Percentiles rank a stretch among this genome's conserved stretches.
phyloP scores from a whole-genome alignment of 208 protist genomes.

The Trichomonas gallinae region DNA sequence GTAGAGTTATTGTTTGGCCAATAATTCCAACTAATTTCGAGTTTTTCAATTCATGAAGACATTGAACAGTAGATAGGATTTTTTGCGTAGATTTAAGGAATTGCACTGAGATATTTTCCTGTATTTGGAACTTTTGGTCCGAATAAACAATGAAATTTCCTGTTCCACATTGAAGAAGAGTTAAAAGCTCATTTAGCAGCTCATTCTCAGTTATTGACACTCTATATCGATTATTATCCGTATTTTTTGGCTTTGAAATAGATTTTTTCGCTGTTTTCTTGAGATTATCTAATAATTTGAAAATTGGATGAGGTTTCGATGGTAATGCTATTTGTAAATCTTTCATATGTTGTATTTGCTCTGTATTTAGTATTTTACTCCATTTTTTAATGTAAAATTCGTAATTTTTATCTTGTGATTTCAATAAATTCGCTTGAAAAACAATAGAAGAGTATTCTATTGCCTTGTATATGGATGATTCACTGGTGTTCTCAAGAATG shows the following conservation, averaged over 20 bases:
- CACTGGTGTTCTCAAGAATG: neutral
- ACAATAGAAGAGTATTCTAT: neutral
- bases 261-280: neutral
- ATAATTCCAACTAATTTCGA: neutral
- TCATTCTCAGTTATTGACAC: neutral
- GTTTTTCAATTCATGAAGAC: neutral
- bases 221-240: neutral
- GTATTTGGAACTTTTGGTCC: neutral
- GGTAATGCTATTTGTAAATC: neutral
- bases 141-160: neutral
- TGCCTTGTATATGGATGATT: neutral
- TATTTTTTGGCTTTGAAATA: neutral
- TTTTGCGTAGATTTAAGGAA: neutral
- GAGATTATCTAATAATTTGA: neutral
- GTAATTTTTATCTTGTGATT: neutral
- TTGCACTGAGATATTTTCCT: neutral
- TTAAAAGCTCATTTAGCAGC: neutral
- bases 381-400: neutral
- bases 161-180: neutral
- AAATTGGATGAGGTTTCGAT: neutral
- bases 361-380: neutral
- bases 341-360: neutral
- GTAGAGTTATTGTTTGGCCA: neutral
- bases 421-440: neutral
- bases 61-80: neutral